Evolutionary conservation across 2,329 filamentous ascomycete species (phyloP).

Genomic region (Lojkania enalia): DNA sequence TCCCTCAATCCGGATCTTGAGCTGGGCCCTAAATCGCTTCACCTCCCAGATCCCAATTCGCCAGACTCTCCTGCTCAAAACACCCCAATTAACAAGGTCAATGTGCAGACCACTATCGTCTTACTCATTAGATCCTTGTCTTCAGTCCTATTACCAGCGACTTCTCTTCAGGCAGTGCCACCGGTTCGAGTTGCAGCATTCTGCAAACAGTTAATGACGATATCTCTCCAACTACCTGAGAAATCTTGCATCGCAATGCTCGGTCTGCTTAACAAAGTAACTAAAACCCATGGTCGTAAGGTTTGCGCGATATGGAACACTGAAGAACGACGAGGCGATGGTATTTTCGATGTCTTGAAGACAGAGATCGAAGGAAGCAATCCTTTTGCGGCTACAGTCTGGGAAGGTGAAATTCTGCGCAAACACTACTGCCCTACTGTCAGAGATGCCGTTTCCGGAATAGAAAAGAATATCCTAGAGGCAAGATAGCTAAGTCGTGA

Average conservation of each 20-base stretch:
- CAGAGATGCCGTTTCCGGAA: conserved; percentile 64
- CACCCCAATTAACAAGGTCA: conserved; percentile 70
- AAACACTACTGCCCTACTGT: conserved; percentile 87
- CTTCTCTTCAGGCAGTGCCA: conserved; percentile 73
- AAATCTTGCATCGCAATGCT: conserved; percentile 83
- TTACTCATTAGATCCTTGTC: conserved; percentile 86
- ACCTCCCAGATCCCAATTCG: conserved; percentile 67
- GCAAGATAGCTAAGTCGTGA: conserved; percentile 22
- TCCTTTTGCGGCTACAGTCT: conserved; percentile 85
- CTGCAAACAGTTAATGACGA: conserved; percentile 83
- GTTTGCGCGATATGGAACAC: conserved; percentile 89
- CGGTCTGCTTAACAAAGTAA: conserved; percentile 75
- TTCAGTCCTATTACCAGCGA: conserved; percentile 75
- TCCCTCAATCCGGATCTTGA: conserved; percentile 86
- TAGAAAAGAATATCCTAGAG: conserved; percentile 40
- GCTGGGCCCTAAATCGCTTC: conserved; percentile 72
- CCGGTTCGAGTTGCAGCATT: conserved; percentile 88
- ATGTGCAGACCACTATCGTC: conserved; percentile 92
- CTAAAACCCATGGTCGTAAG: conserved; percentile 79
- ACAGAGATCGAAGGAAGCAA: conserved; percentile 80
- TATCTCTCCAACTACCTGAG: conserved; percentile 83
- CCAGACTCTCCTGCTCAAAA: conserved; percentile 40
- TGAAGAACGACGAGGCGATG: conserved; percentile 90
- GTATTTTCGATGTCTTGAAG: conserved; percentile 74
- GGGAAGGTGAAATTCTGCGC: conserved; percentile 88